Percentiles rank a stretch among this genome's conserved stretches.
These are phyloP conservation scores for Parsonsia alboflavescens DNA, from an alignment of 257 asterid genomes.

Conservation along the genomic window DNA sequence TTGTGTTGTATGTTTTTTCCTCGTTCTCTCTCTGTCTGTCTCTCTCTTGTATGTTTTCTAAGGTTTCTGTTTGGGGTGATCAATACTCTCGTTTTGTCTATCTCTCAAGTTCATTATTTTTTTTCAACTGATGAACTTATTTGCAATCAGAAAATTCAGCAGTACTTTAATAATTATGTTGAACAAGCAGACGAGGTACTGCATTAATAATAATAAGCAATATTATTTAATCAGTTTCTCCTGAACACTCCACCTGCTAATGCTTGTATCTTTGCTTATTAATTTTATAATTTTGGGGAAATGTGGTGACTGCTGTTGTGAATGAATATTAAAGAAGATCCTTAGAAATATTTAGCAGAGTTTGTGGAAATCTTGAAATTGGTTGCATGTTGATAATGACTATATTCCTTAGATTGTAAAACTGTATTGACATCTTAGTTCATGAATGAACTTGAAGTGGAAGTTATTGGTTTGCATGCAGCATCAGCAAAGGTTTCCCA, in stretches of 20 bases:
- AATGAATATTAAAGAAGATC: neutral
- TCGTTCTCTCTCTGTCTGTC: too few species aligned
- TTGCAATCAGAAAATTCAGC: neutral
- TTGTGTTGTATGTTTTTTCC: too few species aligned
- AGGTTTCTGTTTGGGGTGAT: too few species aligned
- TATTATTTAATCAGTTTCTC: neutral
- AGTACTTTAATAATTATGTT: neutral
- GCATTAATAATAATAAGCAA: neutral
- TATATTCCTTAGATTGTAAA: neutral
- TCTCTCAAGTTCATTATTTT: too few species aligned
- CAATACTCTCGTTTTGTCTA: too few species aligned
- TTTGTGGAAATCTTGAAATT: neutral
- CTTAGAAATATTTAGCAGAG: neutral
- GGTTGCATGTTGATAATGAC: neutral
- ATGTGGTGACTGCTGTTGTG: neutral
- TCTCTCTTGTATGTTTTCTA: too few species aligned
- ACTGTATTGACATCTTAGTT: neutral
- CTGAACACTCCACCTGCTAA: neutral
- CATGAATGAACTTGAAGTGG: neutral
- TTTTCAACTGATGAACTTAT: neutral
- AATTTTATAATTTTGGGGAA: neutral
- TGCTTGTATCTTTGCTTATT: neutral
- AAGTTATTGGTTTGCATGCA: slow-evolving; percentile 7
- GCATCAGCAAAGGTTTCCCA: neutral
- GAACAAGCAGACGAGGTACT: neutral